Evolutionary conservation across 2,329 filamentous ascomycete species (phyloP).

Genomic region (Microdochium nivale): DNA sequence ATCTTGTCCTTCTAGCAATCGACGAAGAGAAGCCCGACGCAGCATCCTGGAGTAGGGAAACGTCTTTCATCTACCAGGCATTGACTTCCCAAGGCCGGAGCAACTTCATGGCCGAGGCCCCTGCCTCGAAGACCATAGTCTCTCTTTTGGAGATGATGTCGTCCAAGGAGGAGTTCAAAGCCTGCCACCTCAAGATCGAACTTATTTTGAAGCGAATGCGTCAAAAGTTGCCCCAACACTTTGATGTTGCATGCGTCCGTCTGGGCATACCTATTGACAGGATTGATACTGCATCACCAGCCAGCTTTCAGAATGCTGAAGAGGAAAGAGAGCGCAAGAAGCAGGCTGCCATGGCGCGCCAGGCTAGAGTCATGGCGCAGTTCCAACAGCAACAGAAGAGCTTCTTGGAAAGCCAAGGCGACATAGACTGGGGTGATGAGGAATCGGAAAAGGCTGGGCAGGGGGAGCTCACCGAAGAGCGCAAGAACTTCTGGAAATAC

Average conservation of each 20-base stretch:
- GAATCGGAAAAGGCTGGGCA: conserved; percentile 63
- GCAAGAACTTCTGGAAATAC: conserved; percentile 78
- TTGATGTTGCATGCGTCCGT: conserved; percentile 57
- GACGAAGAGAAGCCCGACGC: conserved; percentile 60
- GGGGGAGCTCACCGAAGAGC: conserved; percentile 48
- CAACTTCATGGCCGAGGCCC: conserved; percentile 50
- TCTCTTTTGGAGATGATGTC: conserved; percentile 54
- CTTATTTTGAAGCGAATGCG: conserved; percentile 79
- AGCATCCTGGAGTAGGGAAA: not conserved
- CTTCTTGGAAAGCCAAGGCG: conserved; percentile 83
- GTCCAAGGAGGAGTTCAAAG: conserved; percentile 65
- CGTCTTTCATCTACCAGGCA: conserved; percentile 66
- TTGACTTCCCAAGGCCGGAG: conserved; percentile 55
- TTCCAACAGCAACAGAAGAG: conserved; percentile 97
- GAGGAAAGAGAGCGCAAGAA: conserved; percentile 80
- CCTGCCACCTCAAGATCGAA: conserved; percentile 75
- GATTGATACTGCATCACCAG: conserved; percentile 76
- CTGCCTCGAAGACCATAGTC: conserved; percentile 52
- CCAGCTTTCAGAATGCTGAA: conserved; percentile 52
- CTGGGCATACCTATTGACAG: conserved; percentile 65
- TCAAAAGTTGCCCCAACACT: conserved; percentile 68
- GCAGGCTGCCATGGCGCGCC: conserved; percentile 78
- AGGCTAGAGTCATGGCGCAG: conserved; percentile 93
- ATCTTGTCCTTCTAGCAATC: conserved; percentile 78
- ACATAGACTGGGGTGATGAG: conserved; percentile 84